These are phyloP conservation scores for Fusarium sp. DNA, from an alignment of 2,329 filamentous ascomycete genomes.

Conservation along the genomic window DNA sequence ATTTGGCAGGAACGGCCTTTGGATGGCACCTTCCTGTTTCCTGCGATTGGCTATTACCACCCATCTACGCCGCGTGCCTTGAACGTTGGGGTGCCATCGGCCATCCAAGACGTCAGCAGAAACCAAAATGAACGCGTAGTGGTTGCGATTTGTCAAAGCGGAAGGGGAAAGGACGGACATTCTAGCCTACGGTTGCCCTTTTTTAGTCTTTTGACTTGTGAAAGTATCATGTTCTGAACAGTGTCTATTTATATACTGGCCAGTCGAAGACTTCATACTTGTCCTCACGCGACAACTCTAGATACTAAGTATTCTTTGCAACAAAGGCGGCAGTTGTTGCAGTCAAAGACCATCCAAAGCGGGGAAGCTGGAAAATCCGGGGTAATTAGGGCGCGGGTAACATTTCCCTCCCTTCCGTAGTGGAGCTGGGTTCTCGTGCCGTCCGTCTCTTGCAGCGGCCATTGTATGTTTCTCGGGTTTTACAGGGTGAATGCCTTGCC, in stretches of 20 bases:
- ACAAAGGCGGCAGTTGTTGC: constrained; percentile 40
- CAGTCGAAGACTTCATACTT: neutral
- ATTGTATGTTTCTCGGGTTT: constrained; percentile 27
- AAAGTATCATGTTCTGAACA: neutral
- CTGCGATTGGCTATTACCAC: constrained; percentile 37
- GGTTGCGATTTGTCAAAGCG: constrained; percentile 42
- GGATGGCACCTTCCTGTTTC: constrained; percentile 40
- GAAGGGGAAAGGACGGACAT: constrained; percentile 30
- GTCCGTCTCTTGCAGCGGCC: constrained; percentile 8
- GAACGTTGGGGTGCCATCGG: constrained; percentile 23
- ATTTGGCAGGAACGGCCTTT: constrained; percentile 41
- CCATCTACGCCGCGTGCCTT: constrained; percentile 30
- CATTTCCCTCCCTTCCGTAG: constrained; percentile 37
- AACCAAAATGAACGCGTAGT: constrained; percentile 26
- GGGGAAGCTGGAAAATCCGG: constrained; percentile 48
- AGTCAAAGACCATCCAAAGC: constrained; percentile 27
- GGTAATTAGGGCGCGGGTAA: constrained; percentile 46
- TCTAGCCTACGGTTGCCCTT: constrained; percentile 3
- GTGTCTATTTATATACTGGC: neutral
- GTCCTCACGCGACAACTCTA: constrained; percentile 26
- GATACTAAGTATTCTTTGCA: constrained; percentile 1
- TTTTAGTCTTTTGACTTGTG: neutral
- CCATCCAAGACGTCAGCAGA: constrained; percentile 37
- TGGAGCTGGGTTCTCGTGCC: constrained; percentile 36
- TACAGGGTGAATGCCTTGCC: neutral